phyloP scores from a whole-genome alignment of 2,329 filamentous ascomycete genomes.

The Tolypocladium inflatum region DNA sequence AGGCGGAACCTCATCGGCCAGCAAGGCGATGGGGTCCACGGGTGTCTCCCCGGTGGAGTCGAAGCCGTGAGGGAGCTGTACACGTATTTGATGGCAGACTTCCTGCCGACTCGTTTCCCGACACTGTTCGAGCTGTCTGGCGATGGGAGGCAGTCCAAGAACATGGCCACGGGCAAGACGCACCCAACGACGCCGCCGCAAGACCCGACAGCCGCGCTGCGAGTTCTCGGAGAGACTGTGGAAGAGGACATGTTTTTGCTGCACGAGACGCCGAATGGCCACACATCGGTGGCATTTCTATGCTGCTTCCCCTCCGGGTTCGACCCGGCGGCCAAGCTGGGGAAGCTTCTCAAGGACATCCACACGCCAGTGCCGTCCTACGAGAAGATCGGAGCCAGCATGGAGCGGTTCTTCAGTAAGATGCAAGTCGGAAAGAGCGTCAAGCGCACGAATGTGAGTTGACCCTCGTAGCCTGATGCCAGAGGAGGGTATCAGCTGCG shows the following conservation, averaged over 20 bases:
- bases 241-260: slow-evolving; percentile 48
- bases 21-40: slow-evolving; percentile 30
- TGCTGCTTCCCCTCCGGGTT: slow-evolving; percentile 45
- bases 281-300: slow-evolving; percentile 36
- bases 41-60: slow-evolving; percentile 28
- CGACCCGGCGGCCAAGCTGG: slow-evolving; percentile 39
- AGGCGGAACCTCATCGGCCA: slow-evolving; percentile 28
- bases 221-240: slow-evolving; percentile 36
- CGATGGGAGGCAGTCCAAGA: slow-evolving; percentile 23
- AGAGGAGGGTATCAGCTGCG: neutral
- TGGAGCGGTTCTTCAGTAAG: slow-evolving; percentile 43
- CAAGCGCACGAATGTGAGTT: slow-evolving; percentile 38
- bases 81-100: slow-evolving; percentile 32
- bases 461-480: neutral
- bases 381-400: slow-evolving; percentile 42
- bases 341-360: slow-evolving; percentile 36
- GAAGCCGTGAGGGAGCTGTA: slow-evolving; percentile 39
- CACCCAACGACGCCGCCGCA: slow-evolving; percentile 18
- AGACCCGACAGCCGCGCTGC: slow-evolving; percentile 24
- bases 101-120: slow-evolving; percentile 40
- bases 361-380: slow-evolving; percentile 44
- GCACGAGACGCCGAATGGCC: slow-evolving; percentile 28
- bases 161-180: slow-evolving; percentile 24
- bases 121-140: slow-evolving; percentile 31
- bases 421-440: slow-evolving; percentile 37